phyloP scores from a whole-genome alignment of 2,329 filamentous ascomycete species.

The Epichloe aotearoae region DNA sequence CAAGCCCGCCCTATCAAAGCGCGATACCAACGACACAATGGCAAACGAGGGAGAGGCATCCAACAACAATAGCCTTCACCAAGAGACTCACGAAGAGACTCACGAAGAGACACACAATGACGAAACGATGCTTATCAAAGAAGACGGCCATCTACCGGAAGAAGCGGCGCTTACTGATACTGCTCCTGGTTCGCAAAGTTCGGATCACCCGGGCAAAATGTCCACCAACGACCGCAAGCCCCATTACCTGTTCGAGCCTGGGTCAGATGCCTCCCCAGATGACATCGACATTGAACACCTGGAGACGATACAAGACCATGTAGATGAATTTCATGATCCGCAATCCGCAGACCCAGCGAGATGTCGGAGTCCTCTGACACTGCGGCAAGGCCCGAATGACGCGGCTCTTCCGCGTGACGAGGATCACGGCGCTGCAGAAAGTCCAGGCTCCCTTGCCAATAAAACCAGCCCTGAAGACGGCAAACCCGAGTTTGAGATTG shows the following conservation, averaged over 20 bases:
- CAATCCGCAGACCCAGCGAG: background rate
- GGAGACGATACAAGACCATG: conserved; percentile 14
- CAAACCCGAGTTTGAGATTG: background rate
- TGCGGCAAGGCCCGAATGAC: background rate
- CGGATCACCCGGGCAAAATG: background rate
- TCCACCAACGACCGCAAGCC: no score
- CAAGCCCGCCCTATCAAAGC: background rate
- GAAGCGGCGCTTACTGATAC: background rate
- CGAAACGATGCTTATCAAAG: background rate
- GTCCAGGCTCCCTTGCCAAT: background rate
- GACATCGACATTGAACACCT: conserved; percentile 36
- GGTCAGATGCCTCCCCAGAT: conserved; percentile 23
- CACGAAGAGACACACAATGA: no score
- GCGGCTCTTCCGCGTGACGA: background rate
- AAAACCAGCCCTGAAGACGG: background rate
- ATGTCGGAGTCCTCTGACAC: background rate
- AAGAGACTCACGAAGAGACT: background rate
- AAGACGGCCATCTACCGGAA: background rate
- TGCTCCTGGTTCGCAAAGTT: background rate
- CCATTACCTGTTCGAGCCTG: background rate
- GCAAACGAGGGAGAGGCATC: background rate
- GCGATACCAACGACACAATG: background rate
- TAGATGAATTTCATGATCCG: conserved; percentile 14
- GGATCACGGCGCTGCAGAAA: background rate
- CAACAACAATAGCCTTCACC: background rate